phyloP scores from a whole-genome alignment of 768 basidiomycete genomes.

The Symmetrospora coprosmae region DNA sequence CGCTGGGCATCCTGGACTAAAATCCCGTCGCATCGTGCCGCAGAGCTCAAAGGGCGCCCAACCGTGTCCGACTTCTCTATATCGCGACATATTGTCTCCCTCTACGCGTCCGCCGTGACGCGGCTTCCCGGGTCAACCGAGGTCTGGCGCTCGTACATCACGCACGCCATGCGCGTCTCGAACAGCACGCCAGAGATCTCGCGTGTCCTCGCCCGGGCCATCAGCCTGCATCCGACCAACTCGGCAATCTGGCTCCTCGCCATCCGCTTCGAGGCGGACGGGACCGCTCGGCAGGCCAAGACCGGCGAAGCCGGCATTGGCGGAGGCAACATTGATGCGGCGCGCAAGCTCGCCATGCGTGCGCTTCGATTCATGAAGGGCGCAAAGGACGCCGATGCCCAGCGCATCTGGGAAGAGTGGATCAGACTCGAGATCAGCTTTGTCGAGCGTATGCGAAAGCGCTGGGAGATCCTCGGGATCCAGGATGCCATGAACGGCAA shows the following conservation, averaged over 20 bases:
- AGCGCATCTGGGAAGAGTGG: slow-evolving; percentile 30
- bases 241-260: slow-evolving; percentile 31
- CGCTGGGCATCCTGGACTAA: background rate
- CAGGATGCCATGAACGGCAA: slow-evolving; percentile 20
- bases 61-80: slow-evolving; percentile 32
- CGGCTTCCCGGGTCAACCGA: slow-evolving; percentile 27
- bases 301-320: slow-evolving; percentile 27
- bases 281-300: slow-evolving; percentile 12
- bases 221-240: slow-evolving; percentile 30
- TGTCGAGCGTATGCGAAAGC: slow-evolving; percentile 24
- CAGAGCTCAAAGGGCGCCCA: slow-evolving; percentile 23
- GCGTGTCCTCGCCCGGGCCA: slow-evolving; percentile 26
- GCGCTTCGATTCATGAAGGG: slow-evolving; percentile 32
- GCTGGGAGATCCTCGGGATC: slow-evolving; percentile 28
- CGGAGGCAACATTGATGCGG: slow-evolving; percentile 30
- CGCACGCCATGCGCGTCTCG: slow-evolving; percentile 26
- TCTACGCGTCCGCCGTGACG: slow-evolving; percentile 26
- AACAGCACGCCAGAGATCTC: slow-evolving; percentile 27
- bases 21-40: background rate
- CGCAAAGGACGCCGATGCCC: slow-evolving; percentile 15
- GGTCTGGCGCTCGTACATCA: slow-evolving; percentile 29
- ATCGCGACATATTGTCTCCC: slow-evolving; percentile 30
- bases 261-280: slow-evolving; percentile 31
- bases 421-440: slow-evolving; percentile 29
- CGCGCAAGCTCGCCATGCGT: slow-evolving; percentile 29